Conservation (phyloP, 768 basidiomycete genomes). For the Lactarius tabidus region DNA sequence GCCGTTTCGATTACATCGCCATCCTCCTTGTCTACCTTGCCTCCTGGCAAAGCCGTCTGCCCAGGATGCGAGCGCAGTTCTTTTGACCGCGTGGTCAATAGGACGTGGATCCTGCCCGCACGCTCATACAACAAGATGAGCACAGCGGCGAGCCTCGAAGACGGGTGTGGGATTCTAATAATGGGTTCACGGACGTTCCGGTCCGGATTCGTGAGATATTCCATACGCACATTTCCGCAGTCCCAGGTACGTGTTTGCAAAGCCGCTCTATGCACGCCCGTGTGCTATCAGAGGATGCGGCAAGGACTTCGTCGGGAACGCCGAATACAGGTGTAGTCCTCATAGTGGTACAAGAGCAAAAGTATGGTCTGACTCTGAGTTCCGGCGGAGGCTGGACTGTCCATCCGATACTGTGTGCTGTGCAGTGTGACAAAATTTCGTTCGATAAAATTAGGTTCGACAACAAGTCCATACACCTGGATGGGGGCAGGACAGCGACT, state of each 20-base stretch:
- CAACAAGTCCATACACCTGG: background rate
- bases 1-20: slow-evolving; percentile 62
- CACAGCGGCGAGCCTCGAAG: slow-evolving; percentile 63
- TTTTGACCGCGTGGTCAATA: slow-evolving; percentile 85
- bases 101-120: slow-evolving; percentile 61
- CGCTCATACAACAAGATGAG: slow-evolving; percentile 75
- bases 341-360: slow-evolving; percentile 5
- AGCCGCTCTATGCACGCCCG: slow-evolving; percentile 20
- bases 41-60: slow-evolving; percentile 81
- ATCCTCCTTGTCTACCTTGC: slow-evolving; percentile 69
- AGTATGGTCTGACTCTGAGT: background rate
- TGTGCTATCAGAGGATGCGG: slow-evolving; percentile 12
- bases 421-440: background rate
- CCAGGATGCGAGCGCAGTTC: slow-evolving; percentile 69
- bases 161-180: slow-evolving; percentile 27
- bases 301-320: slow-evolving; percentile 2
- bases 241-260: slow-evolving; percentile 8
- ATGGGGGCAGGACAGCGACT: background rate
- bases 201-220: background rate
- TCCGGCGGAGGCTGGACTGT: background rate
- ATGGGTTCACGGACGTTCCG: background rate
- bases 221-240: slow-evolving; percentile 8
- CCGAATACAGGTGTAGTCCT: background rate
- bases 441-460: background rate
- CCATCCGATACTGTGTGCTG: background rate